Conservation (phyloP, 2,329 filamentous ascomycete genomes). For the Aspergillus sclerotialis region DNA sequence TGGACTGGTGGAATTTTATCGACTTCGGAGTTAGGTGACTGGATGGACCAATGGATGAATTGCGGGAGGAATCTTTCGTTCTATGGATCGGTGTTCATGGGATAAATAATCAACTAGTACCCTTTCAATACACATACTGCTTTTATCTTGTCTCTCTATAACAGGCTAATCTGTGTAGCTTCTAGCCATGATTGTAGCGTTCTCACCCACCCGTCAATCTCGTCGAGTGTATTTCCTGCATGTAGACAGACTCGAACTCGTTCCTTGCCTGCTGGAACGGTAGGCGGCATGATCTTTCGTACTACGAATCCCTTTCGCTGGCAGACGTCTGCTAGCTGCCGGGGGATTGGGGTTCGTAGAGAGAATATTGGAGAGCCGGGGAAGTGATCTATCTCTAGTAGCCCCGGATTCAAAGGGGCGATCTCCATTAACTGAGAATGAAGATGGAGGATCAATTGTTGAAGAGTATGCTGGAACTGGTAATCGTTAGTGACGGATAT, state of each 20-base stretch:
- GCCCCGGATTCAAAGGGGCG: conserved; percentile 12
- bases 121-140: conserved; percentile 1
- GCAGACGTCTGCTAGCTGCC: conserved; percentile 53
- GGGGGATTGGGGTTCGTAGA: conserved; percentile 51
- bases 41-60: too few relatives aligned
- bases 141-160: too few relatives aligned
- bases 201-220: conserved; percentile 50
- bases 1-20: conserved; percentile 1
- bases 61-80: too few relatives aligned
- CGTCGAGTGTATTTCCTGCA: conserved; percentile 53
- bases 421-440: conserved; percentile 39
- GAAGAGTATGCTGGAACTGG: conserved; percentile 40
- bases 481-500: conserved; percentile 1
- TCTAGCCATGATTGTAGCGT: conserved; percentile 46
- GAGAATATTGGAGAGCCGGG: conserved; percentile 60
- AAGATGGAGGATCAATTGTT: conserved; percentile 41
- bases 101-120: conserved; percentile 6
- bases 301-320: conserved; percentile 55
- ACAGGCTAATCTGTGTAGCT: too few relatives aligned
- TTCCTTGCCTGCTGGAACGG: conserved; percentile 57
- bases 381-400: conserved; percentile 34
- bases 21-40: background rate
- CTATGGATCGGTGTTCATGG: too few relatives aligned
- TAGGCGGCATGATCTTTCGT: conserved; percentile 61
- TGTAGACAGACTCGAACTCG: conserved; percentile 63